Evolutionary conservation across 805 yeast genomes (phyloP).

Genomic region (Scheffersomyces coipomensis): DNA sequence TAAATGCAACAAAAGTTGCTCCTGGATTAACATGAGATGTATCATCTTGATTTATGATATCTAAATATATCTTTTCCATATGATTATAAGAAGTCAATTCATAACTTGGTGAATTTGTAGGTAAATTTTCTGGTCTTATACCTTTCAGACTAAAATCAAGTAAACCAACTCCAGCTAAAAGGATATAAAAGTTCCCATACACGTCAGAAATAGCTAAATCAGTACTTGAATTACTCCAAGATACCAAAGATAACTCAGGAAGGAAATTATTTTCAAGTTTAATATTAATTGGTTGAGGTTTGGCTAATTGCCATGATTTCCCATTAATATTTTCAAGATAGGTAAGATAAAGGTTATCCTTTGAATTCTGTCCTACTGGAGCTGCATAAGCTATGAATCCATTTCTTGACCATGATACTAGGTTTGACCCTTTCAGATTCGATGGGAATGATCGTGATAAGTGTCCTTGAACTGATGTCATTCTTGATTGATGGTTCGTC

Average conservation of each 20-base stretch:
- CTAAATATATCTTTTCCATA: conserved; percentile 49
- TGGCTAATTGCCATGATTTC: conserved; percentile 71
- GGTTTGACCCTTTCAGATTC: conserved; percentile 4
- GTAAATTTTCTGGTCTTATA: conserved; percentile 17
- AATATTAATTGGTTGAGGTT: conserved; percentile 40
- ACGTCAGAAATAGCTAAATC: conserved; percentile 81
- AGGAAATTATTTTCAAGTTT: conserved; percentile 21
- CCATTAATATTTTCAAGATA: conserved; percentile 77
- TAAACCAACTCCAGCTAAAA: conserved; percentile 42
- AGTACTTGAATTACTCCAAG: conserved; percentile 78
- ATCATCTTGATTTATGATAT: conserved; percentile 19
- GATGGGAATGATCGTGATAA: background rate
- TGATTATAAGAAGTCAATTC: conserved; percentile 45
- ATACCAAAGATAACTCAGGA: conserved; percentile 44
- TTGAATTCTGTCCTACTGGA: conserved; percentile 24
- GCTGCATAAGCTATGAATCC: conserved; percentile 78
- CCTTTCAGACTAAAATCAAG: conserved; percentile 20
- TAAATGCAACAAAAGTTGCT: conserved; percentile 44
- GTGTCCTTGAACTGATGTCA: background rate
- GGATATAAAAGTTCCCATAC: conserved; percentile 54
- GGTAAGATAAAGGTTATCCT: conserved; percentile 52
- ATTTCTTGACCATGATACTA: conserved; percentile 75
- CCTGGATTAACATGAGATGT: conserved; percentile 10
- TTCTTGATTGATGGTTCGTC: background rate
- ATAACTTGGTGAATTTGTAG: conserved; percentile 30